Evolutionary conservation across 2,329 filamentous ascomycete species (phyloP).

Genomic region (Ophiostoma sp.): DNA sequence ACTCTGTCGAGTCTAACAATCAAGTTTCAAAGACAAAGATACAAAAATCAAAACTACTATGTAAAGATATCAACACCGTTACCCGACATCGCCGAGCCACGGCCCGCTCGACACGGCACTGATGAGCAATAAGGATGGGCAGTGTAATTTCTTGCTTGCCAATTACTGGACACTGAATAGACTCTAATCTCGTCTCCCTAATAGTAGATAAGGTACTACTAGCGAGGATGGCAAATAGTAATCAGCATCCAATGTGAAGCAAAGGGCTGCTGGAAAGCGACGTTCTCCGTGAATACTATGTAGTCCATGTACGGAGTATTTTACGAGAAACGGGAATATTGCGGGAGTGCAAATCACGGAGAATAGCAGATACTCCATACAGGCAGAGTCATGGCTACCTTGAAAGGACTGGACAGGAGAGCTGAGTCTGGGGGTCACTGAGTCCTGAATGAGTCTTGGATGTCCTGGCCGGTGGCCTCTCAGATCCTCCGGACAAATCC

Average conservation of each 20-base stretch:
- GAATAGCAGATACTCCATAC: neutral
- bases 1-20: neutral
- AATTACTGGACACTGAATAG: neutral
- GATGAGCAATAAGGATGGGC: neutral
- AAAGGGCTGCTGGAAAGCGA: neutral
- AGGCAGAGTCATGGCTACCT: neutral
- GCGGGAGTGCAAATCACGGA: constrained; percentile 1
- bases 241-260: no score
- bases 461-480: constrained; percentile 3
- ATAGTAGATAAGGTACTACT: neutral
- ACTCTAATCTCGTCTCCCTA: neutral
- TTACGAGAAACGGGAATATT: neutral
- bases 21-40: neutral
- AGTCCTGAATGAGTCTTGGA: no score
- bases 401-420: neutral
- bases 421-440: neutral
- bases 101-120: neutral
- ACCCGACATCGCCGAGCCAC: neutral
- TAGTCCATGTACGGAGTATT: no score
- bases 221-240: no score
- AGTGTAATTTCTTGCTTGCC: neutral
- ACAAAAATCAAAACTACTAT: neutral
- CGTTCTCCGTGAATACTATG: neutral
- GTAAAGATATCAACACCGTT: neutral
- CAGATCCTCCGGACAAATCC: neutral